A percentile compares a stretch with the other conserved stretches of the same genome.
phyloP scores from a whole-genome alignment of 768 basidiomycete genomes.

The Gloeopeniophorella convolvens region DNA sequence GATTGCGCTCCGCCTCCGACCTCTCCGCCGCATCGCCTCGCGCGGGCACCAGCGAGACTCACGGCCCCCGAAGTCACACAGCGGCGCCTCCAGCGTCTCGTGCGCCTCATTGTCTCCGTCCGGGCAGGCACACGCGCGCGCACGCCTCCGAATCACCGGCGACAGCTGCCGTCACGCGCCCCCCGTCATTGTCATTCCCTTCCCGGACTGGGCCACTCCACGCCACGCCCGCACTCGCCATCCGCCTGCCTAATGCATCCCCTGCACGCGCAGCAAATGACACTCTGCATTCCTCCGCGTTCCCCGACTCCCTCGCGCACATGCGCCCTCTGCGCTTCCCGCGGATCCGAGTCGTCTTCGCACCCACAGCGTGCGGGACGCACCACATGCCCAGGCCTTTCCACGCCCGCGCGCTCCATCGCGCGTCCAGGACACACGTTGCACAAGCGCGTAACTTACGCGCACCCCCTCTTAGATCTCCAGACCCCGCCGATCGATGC shows the following conservation, averaged over 20 bases:
- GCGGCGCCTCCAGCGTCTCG: no score
- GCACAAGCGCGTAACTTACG: no score
- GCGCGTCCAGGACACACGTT: no score
- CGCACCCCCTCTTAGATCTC: constrained; percentile 1
- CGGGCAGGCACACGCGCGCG: constrained; percentile 3
- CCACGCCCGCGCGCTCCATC: no score
- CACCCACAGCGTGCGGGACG: no score
- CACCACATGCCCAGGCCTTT: no score
- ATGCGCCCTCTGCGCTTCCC: not conserved
- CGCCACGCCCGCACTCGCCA: constrained; percentile 1
- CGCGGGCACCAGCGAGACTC: no score
- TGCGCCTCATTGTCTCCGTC: not conserved
- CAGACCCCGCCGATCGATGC: not conserved
- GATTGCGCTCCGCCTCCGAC: not conserved
- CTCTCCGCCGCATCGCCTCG: not conserved
- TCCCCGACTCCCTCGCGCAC: no score
- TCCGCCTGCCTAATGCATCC: constrained; percentile 6
- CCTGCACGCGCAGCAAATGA: not conserved
- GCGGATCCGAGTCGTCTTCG: not conserved
- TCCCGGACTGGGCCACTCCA: not conserved
- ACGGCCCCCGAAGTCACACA: not conserved
- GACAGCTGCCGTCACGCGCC: constrained; percentile 17
- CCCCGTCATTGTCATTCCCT: constrained; percentile 8
- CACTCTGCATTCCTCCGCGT: constrained; percentile 1
- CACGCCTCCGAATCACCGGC: constrained; percentile 11